Base-by-base conservation (phyloP, 2,329 filamentous ascomycete genomes). In the Fusarium pseudonygamai region DNA sequence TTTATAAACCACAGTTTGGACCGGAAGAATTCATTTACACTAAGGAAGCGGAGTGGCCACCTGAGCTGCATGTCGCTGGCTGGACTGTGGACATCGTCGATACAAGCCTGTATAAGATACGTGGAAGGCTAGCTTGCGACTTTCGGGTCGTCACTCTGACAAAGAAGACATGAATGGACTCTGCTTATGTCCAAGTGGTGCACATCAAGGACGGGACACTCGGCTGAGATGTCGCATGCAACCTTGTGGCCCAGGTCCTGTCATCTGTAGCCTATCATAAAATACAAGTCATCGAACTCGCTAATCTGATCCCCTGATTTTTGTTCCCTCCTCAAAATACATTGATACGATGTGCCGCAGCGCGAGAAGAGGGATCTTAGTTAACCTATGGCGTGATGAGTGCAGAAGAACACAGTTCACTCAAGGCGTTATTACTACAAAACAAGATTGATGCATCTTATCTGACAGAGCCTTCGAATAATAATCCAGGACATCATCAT, bases 261-360 rank as follows among this genome's bases (percentile, higher is more conserved):
- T 67, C 64, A 67, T 10, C 59, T 60, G 36, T 37, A 37, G 24
- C 28, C 34, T 67, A 39, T 67, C 53, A 61, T 30, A 67, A 67
- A 46, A 67, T 36, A 34, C 24, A 16, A 67, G 1, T 53, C 18
- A 67, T 60, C 62, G 7, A 57, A 22, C 40, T 67, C 64, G 64
- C 63, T 67, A 46, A 67, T 67, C 64, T 67, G 24, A 37, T 52
- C 26, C 18, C 22, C 43, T 60, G 57, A 26, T 52, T 45, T 32
- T 24, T 60, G 47, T 59, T 50, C 13, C 20, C 42, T 28, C 56
- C 56, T 59, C 42, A 59, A 59, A 59, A 26, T 50, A 16, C 3
- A 10, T 18, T 2, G 20, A 52, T 26, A 28, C 34, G 37, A 52
- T 7, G 11, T 20, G 43, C 10, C 26, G 15, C 7, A 28, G 42